These are phyloP conservation scores for Nitzschia putrida DNA, from an alignment of 108 stramenopile species.

Conservation along the genomic window DNA sequence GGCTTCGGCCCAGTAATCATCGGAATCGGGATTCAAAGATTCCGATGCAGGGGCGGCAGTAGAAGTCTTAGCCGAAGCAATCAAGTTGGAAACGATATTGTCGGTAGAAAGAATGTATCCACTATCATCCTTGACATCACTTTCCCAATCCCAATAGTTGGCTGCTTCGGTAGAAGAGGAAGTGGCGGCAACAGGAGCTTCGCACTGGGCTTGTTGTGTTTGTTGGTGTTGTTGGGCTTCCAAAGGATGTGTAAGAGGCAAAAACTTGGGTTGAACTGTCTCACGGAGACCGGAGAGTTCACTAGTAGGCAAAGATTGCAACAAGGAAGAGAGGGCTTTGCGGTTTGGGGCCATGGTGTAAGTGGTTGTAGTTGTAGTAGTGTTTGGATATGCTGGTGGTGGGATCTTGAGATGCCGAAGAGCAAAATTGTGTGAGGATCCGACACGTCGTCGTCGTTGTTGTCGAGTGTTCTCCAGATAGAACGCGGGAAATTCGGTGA, in stretches of 20 bases:
- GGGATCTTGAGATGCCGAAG: background rate
- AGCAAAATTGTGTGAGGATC: background rate
- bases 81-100: conserved; percentile 20
- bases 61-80: background rate
- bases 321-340: conserved; percentile 6
- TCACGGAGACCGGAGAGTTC: conserved; percentile 3
- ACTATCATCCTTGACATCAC: conserved; percentile 1
- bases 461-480: too few relatives aligned
- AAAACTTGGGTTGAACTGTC: conserved; percentile 4
- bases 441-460: background rate
- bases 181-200: background rate
- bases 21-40: background rate
- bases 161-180: background rate
- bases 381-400: background rate
- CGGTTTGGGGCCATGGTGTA: conserved; percentile 19
- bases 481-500: too few relatives aligned
- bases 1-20: conserved; percentile 14
- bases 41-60: background rate
- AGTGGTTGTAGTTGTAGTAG: background rate
- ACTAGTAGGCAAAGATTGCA: background rate
- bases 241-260: conserved; percentile 10
- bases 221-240: background rate
- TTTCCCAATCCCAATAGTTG: conserved; percentile 12
- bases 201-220: background rate
- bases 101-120: conserved; percentile 3